These are phyloP conservation scores for Eremochloa ophiuroides DNA, from an alignment of 176 grass and related monocot genomes.

Conservation along the genomic window DNA sequence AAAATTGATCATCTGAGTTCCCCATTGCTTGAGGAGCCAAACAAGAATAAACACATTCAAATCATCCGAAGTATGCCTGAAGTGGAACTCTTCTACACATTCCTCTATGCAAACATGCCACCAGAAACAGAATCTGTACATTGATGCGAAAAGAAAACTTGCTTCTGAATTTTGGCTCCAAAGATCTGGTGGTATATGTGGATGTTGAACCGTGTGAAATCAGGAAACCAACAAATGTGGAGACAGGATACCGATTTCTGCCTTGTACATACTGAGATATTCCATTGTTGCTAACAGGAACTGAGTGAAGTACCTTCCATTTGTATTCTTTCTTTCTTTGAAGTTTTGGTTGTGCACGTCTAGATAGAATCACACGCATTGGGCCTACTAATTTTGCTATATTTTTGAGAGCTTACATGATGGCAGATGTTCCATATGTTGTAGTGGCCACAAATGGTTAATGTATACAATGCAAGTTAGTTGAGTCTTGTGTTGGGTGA, in stretches of 20 bases:
- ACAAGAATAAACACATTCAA: slow-evolving; percentile 77
- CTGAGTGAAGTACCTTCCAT: not conserved
- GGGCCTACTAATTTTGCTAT: not conserved
- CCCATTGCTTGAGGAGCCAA: slow-evolving; percentile 79
- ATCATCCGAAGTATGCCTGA: slow-evolving; percentile 68
- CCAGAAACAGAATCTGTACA: slow-evolving; percentile 25
- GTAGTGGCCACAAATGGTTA: not conserved
- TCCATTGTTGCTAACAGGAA: slow-evolving; percentile 8
- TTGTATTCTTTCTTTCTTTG: not conserved
- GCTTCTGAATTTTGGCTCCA: slow-evolving; percentile 10
- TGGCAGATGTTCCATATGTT: not conserved
- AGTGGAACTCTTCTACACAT: slow-evolving; percentile 86
- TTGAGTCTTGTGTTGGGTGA: not conserved
- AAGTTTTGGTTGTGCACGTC: not conserved
- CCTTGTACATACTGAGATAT: slow-evolving; percentile 22
- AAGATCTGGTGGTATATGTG: not conserved
- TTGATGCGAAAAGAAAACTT: not conserved
- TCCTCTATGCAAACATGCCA: slow-evolving; percentile 81
- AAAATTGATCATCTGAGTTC: slow-evolving; percentile 58
- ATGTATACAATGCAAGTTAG: not conserved
- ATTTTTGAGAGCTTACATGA: slow-evolving; percentile 1
- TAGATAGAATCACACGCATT: not conserved
- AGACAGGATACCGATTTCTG: slow-evolving; percentile 3
- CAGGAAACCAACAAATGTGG: not conserved
- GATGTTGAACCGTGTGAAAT: not conserved